Conservation (phyloP, 2,329 filamentous ascomycete genomes). For the Fusarium coicis region DNA sequence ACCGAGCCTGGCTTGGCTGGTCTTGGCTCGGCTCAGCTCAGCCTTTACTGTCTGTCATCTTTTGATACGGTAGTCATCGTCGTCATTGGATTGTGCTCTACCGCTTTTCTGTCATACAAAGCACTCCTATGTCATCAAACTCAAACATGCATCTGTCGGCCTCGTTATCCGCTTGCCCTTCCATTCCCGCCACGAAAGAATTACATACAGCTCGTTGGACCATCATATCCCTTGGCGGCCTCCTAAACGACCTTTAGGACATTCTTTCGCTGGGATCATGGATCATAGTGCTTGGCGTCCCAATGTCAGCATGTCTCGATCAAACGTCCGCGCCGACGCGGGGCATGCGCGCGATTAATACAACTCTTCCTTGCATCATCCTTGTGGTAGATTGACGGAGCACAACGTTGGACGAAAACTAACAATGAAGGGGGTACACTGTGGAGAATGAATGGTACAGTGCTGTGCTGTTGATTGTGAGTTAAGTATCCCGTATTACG, state of each 20-base stretch:
- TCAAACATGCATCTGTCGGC: constrained; percentile 20
- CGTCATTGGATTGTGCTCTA: constrained; percentile 19
- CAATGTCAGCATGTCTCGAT: constrained; percentile 23
- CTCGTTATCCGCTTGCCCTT: constrained; percentile 13
- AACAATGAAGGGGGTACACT: constrained; percentile 15
- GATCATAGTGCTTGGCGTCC: constrained; percentile 22
- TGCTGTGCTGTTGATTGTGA: background rate
- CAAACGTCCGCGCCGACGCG: constrained; percentile 28
- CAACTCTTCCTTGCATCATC: constrained; percentile 33
- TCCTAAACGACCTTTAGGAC: background rate
- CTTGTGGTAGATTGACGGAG: constrained; percentile 28
- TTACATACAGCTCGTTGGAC: background rate
- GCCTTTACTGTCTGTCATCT: constrained; percentile 25
- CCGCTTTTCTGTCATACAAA: constrained; percentile 16
- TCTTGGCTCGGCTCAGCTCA: constrained; percentile 18
- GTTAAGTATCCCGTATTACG: background rate
- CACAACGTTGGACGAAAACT: constrained; percentile 10
- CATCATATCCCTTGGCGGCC: background rate
- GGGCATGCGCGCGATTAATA: constrained; percentile 30
- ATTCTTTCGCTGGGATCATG: constrained; percentile 18
- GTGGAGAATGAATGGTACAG: constrained; percentile 1
- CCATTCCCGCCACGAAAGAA: background rate
- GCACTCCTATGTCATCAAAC: background rate
- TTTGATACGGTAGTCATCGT: constrained; percentile 25
- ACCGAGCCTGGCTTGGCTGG: constrained; percentile 18